A percentile compares a stretch with the other conserved stretches of the same genome.
phyloP scores from a whole-genome alignment of 371 early-diverging fungal genomes.

The Chytridium lagenaria region DNA sequence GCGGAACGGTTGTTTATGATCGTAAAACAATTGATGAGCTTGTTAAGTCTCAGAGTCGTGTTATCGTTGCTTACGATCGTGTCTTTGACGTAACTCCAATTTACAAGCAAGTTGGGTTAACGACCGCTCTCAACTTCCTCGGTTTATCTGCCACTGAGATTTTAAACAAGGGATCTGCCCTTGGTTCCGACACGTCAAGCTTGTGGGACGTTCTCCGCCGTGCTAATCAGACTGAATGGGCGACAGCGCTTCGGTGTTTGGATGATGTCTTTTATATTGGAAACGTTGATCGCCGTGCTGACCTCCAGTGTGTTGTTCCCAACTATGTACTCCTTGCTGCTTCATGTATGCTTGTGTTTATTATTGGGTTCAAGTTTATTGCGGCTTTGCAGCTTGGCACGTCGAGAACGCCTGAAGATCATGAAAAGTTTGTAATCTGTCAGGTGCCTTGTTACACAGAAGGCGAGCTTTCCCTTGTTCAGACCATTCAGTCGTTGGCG shows the following conservation, averaged over 20 bases:
- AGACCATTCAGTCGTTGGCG: slow-evolving; percentile 95
- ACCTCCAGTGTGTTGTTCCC: slow-evolving; percentile 83
- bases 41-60: neutral
- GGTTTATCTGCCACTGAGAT: slow-evolving; percentile 28
- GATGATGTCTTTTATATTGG: slow-evolving; percentile 79
- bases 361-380: slow-evolving; percentile 87
- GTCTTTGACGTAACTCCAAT: slow-evolving; percentile 51
- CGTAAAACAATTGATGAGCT: slow-evolving; percentile 17
- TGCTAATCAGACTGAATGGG: slow-evolving; percentile 25
- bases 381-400: slow-evolving; percentile 87
- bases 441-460: slow-evolving; percentile 98
- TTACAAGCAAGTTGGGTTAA: slow-evolving; percentile 23
- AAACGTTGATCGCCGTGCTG: slow-evolving; percentile 82
- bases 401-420: slow-evolving; percentile 78
- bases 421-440: slow-evolving; percentile 92
- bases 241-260: slow-evolving; percentile 43
- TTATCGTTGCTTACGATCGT: slow-evolving; percentile 46
- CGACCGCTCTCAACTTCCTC: slow-evolving; percentile 41
- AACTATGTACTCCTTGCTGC: slow-evolving; percentile 87
- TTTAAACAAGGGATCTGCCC: slow-evolving; percentile 14
- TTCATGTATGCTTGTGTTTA: slow-evolving; percentile 77
- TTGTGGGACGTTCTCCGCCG: slow-evolving; percentile 31
- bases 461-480: slow-evolving; percentile 90
- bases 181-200: slow-evolving; percentile 36
- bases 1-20: slow-evolving; percentile 51